Evolutionary conservation across 257 asterid genomes (phyloP), one percentile per base, ranked within the genome.

Genomic region (Jacaranda mimosifolia): DNA sequence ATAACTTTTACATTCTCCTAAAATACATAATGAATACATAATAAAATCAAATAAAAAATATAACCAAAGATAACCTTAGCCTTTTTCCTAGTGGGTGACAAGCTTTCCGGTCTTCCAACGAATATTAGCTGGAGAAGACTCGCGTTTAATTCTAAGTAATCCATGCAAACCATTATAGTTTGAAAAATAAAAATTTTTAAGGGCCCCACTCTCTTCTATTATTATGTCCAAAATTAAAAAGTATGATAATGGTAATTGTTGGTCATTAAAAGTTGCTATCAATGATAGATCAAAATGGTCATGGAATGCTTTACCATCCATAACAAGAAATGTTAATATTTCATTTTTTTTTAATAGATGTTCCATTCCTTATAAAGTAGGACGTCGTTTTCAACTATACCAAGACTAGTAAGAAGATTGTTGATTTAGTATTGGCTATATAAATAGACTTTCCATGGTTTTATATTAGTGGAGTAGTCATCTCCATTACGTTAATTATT

Each of bases 261-360:
- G 32, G 32, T 26, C 32, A 26, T 26, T 2, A 26, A 26, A 0
- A 71, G 49, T 71, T 49, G 13, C 4, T 8, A 53, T 38, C 35
- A 76, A 62, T 3, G 13, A 26, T 48, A 10, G 10, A 12, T 72
- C 17, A 32, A 64, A 53, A 63, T 65, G 46, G 55, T 79, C 56
- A 0, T 67, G 21, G 76, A 67, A 55, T 80, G 58, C 26, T 60
- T 69, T 75, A 75, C 21, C 68, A 74, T 70, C 74, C 60, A 75
- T 57, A 6, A 14, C 78, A 58, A 66, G 32, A 62, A 70, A 62
- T 68, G 71, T 6, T 43, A 39, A 59, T 67, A 39, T 68, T 74
- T 68, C 43, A 40, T 48, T 74, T 56, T 11, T 48, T 18, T 4
- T 13, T 58, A 13, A 21, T 49, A 19, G 4, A 1, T 19, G 9